Evolutionary conservation across 768 basidiomycete species (phyloP).

Genomic region (Pisolithus orientalis): DNA sequence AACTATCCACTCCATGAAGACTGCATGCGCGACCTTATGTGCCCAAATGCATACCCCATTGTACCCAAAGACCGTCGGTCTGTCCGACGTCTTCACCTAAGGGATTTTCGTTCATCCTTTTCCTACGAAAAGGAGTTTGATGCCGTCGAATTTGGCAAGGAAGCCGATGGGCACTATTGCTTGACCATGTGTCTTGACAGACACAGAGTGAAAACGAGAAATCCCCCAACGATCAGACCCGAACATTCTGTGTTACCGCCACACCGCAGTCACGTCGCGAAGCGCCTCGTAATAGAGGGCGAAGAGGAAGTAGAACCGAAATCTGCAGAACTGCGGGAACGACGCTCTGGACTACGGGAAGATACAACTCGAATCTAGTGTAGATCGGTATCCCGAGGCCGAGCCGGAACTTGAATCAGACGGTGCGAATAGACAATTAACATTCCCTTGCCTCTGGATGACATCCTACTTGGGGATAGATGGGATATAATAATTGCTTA

Average conservation of each 20-base stretch:
- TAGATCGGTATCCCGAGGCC: slow-evolving; percentile 66
- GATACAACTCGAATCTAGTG: slow-evolving; percentile 61
- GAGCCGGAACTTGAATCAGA: slow-evolving; percentile 67
- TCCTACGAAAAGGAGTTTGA: slow-evolving; percentile 26
- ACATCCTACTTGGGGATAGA: too few species aligned
- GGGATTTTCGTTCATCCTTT: slow-evolving; percentile 12
- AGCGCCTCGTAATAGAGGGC: slow-evolving; percentile 54
- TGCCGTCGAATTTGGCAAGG: slow-evolving; percentile 18
- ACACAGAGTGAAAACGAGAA: slow-evolving; percentile 16
- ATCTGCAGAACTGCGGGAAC: slow-evolving; percentile 42
- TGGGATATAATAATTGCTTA: too few species aligned
- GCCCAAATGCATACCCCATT: too few species aligned
- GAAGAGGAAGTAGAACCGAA: slow-evolving; percentile 37
- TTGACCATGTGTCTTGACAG: slow-evolving; percentile 23
- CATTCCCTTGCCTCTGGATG: too few species aligned
- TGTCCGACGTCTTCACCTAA: slow-evolving; percentile 3
- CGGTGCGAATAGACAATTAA: slow-evolving; percentile 47
- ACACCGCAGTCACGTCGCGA: slow-evolving; percentile 29
- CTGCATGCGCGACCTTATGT: slow-evolving; percentile 18
- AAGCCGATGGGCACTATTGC: slow-evolving; percentile 21
- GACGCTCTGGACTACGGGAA: slow-evolving; percentile 45
- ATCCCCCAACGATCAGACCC: slow-evolving; percentile 13
- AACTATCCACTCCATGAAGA: slow-evolving; percentile 30
- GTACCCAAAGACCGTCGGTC: slow-evolving; percentile 7
- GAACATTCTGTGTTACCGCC: slow-evolving; percentile 14